Evolutionary conservation across 345 rosid genomes (phyloP), one percentile per base, ranked within the genome.

Genomic region (Syzygium grande): DNA sequence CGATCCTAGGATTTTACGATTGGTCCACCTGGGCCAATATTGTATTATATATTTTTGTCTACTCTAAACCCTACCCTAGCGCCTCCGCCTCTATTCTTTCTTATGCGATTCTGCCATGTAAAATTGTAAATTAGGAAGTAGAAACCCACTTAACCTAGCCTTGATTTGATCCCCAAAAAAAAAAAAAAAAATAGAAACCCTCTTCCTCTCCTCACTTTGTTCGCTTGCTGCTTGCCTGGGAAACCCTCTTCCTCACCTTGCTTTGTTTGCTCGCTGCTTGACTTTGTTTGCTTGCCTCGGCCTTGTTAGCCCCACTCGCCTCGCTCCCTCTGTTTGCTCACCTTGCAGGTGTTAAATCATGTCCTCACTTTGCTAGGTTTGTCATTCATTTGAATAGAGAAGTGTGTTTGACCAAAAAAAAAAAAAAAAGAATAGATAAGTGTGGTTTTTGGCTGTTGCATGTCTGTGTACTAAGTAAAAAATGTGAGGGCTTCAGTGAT

Each of bases 21-120:
- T 58, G 14, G 29, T 58, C 14, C 1, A 58, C 23, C 19, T 1
- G 0, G 0, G 29, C n/a, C 29, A 58, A 58, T n/a, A 1, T 0
- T 58, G 6, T 23, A 56, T 0, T 23, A 56, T 23, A 56, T 56
- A 23, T 56, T 9, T 8, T 23, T 58, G 1, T 23, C 13, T 58
- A 23, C 11, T 58, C 63, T 58, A 58, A 58, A 58, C 14, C n/a
- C 0, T 58, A 2, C 14, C n/a, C 0, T 58, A 2, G 29, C 14
- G 11, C 25, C 2, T 10, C 5, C 11, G 63, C 63, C 3, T 58
- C 3, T 58, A 5, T 58, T 58, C 23, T 58, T 58, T 23, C 63
- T 58, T 13, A 58, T 58, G 63, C 0, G 63, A 2, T 58, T 58
- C 0, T 58, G 6, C 61, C 23, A 58, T 23, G 63, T n/a, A 58